Evolutionary conservation across 2,329 filamentous ascomycete genomes (phyloP).

Genomic region (Neopestalotiopsis sp.): DNA sequence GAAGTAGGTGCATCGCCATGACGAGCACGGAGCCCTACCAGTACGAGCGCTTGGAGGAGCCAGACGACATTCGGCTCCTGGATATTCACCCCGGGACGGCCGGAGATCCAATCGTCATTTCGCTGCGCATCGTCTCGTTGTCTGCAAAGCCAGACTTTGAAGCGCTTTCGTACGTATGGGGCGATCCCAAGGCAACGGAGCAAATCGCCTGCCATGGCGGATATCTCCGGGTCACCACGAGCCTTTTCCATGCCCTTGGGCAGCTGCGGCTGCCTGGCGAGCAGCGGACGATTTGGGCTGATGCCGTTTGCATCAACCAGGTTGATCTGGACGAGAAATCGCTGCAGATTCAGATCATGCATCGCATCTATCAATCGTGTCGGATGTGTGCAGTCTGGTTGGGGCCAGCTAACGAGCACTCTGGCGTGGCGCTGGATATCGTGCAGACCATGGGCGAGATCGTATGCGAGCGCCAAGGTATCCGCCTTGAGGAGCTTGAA

Average conservation of each 20-base stretch:
- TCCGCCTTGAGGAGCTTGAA: background rate
- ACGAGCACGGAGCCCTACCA: background rate
- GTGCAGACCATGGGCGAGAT: background rate
- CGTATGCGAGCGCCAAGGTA: background rate
- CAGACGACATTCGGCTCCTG: conserved; percentile 15
- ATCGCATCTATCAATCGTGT: conserved; percentile 20
- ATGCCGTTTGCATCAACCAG: conserved; percentile 23
- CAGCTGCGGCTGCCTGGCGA: conserved; percentile 5
- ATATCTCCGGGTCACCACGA: conserved; percentile 8
- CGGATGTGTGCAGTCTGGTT: conserved; percentile 17
- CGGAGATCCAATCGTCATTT: background rate
- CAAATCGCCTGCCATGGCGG: background rate
- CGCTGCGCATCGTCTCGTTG: background rate
- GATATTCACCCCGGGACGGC: background rate
- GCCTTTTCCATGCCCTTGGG: conserved; percentile 11
- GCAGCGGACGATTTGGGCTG: conserved; percentile 18
- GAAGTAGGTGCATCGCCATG: background rate
- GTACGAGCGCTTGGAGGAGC: background rate
- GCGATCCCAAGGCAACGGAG: background rate
- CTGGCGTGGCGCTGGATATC: conserved; percentile 14
- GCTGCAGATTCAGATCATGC: conserved; percentile 20
- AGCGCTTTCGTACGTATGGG: conserved; percentile 24
- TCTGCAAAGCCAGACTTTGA: conserved; percentile 7
- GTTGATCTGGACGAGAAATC: conserved; percentile 19
- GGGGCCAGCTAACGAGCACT: background rate